Evolutionary conservation across 2,329 filamentous ascomycete genomes (phyloP), one percentile per base, ranked within the genome.

Genomic region (Seiridium cupressi): DNA sequence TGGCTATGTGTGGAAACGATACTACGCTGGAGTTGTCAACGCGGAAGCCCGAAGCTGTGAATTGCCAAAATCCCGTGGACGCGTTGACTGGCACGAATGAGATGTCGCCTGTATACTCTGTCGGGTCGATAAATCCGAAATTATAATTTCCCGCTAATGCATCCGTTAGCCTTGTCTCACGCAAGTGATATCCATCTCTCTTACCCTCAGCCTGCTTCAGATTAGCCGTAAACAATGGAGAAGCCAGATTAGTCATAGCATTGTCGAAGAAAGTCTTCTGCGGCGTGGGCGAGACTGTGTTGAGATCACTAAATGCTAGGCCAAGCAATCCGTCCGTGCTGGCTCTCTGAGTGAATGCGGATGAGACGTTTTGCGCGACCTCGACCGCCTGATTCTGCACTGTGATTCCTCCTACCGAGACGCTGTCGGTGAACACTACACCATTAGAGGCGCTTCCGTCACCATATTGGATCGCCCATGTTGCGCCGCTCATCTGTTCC

Each of bases 61-160:
- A 88, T 56, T 80, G 75, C 87, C 88, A 90, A 78, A 84, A 89
- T 11, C 87, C 87, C 35, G 84, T 69, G 51, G 76, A 79, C 64
- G 67, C 78, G 73, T 87, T 81, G 59, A 87, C 84, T 13, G 80
- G 69, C 38, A 81, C 73, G 69, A 87, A 89, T 61, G 78, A 77
- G 67, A 89, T 82, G 40, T 75, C 63, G 53, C 86, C 87, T 0
- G 78, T 84, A 76, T 85, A 87, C 69, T 87, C 72, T 66, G 73
- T 75, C 42, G 68, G 68, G 72, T 89, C 85, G 60, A 88, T 83
- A 76, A 79, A 74, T 10, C 73, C 73, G 58, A 75, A 75, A 63
- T 74, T 74, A 60, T 75, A 75, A 26, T 72, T 73, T 2, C 72
- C 73, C 31, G 72, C 70, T 72, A 9, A 2, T 11, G 34, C 8